These are phyloP conservation scores for Cercospora beticola DNA, from an alignment of 2,329 filamentous ascomycete genomes.

Conservation along the genomic window DNA sequence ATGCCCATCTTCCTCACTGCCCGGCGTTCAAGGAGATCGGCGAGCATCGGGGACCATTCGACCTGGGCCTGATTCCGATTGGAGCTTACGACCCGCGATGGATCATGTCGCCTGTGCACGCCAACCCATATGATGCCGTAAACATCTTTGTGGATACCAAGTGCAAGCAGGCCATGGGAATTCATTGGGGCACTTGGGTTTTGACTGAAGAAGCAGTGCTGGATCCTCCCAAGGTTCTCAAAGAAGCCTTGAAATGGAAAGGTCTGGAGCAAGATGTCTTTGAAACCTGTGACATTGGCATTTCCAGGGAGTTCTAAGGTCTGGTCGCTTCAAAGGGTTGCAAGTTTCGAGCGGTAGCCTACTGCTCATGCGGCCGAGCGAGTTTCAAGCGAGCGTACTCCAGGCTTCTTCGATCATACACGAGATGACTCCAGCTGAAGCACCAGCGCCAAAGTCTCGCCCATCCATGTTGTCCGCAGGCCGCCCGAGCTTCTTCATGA, in stretches of 20 bases:
- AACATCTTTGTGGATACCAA: constrained; percentile 85
- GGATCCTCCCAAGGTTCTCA: constrained; percentile 74
- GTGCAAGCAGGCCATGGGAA: constrained; percentile 75
- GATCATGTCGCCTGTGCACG: constrained; percentile 79
- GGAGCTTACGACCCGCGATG: constrained; percentile 77
- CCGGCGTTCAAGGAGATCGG: constrained; percentile 87
- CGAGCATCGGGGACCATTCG: constrained; percentile 75
- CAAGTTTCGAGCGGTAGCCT: neutral
- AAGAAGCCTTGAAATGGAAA: constrained; percentile 67
- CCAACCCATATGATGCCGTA: constrained; percentile 81
- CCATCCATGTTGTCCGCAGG: neutral
- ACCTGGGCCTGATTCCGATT: constrained; percentile 89
- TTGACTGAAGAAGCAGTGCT: constrained; percentile 80
- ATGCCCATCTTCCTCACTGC: constrained; percentile 64
- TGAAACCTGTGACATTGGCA: constrained; percentile 80
- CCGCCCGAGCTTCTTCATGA: neutral
- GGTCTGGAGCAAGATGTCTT: constrained; percentile 71
- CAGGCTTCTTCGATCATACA: neutral
- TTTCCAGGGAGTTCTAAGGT: constrained; percentile 64
- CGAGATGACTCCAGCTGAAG: neutral
- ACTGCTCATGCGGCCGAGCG: neutral
- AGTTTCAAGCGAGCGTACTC: neutral
- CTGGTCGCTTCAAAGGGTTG: neutral
- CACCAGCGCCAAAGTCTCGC: neutral
- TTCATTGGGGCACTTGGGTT: constrained; percentile 90